Evolutionary conservation across 352 stramenopile species (phyloP).

Genomic region (Globisporangium cylindrosporum): DNA sequence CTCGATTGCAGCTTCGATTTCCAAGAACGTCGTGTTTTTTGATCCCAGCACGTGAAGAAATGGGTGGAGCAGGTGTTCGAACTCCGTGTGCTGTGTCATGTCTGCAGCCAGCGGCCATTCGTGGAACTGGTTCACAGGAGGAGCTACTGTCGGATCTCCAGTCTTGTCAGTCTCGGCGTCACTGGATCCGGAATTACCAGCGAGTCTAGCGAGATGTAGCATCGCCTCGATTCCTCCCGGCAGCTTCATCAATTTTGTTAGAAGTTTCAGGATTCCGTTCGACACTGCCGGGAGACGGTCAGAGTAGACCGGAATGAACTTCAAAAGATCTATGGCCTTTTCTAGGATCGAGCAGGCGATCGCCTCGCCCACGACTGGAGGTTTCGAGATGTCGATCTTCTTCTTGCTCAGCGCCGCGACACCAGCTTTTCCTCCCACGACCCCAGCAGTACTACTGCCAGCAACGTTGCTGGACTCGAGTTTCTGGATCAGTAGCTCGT

Average conservation of each 20-base stretch:
- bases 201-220: constrained; percentile 23
- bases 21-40: constrained; percentile 2
- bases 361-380: constrained; percentile 23
- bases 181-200: neutral
- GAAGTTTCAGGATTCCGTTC: constrained; percentile 27
- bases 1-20: constrained; percentile 8
- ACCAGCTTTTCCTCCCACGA: constrained; percentile 2
- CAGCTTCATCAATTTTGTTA: constrained; percentile 30
- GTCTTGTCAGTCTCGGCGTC: neutral
- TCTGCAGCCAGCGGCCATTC: constrained; percentile 10
- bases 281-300: constrained; percentile 27
- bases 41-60: constrained; percentile 11
- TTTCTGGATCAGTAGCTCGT: constrained; percentile 18
- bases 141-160: neutral
- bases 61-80: neutral
- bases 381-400: constrained; percentile 28
- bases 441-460: neutral
- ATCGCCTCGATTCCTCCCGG: constrained; percentile 33
- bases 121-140: neutral
- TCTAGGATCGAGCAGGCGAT: constrained; percentile 32
- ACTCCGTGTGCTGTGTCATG: constrained; percentile 2
- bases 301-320: constrained; percentile 25
- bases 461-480: neutral
- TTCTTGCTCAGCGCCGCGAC: constrained; percentile 36
- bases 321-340: constrained; percentile 22